Percentiles rank a stretch among this genome's conserved stretches.
Evolutionary conservation across 2,329 filamentous ascomycete genomes (phyloP).

Genomic region (Sporothrix pseudoabietina): DNA sequence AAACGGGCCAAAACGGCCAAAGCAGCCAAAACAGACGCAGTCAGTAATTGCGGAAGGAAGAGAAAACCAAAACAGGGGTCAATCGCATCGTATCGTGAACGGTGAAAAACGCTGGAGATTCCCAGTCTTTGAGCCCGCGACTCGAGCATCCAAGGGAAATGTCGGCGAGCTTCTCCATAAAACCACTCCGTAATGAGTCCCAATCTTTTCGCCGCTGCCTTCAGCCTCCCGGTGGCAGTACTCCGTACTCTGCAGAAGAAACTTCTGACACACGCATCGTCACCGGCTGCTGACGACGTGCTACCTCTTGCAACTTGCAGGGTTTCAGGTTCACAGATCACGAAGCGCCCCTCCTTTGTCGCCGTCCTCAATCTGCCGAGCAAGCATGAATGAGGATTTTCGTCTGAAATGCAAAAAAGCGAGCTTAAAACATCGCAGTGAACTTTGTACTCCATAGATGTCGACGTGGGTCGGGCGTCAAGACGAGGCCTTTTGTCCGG

Average conservation of each 20-base stretch:
- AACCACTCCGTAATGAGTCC: not conserved
- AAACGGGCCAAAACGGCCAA: conserved; percentile 5
- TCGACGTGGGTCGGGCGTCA: not conserved
- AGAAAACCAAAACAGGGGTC: conserved; percentile 2
- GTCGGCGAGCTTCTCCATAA: not conserved
- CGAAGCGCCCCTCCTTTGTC: not conserved
- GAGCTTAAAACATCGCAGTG: not conserved
- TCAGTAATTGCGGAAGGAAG: not conserved
- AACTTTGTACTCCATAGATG: too few species aligned
- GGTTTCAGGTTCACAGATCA: conserved; percentile 29
- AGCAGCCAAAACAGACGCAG: conserved; percentile 2
- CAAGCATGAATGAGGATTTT: conserved; percentile 29
- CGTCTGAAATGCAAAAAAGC: conserved; percentile 26
- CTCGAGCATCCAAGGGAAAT: not conserved
- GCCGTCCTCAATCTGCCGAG: not conserved
- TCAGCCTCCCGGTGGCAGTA: not conserved
- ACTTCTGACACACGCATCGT: conserved; percentile 28
- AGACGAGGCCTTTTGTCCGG: not conserved
- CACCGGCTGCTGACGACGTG: conserved; percentile 26
- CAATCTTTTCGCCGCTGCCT: not conserved
- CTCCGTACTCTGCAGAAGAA: not conserved
- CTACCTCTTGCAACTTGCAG: conserved; percentile 24
- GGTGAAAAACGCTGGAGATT: not conserved
- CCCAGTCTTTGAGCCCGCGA: conserved; percentile 1
- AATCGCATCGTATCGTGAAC: not conserved